These are phyloP conservation scores for Backusella tarrabulga DNA, from an alignment of 192 early-diverging fungal genomes.

Conservation along the genomic window DNA sequence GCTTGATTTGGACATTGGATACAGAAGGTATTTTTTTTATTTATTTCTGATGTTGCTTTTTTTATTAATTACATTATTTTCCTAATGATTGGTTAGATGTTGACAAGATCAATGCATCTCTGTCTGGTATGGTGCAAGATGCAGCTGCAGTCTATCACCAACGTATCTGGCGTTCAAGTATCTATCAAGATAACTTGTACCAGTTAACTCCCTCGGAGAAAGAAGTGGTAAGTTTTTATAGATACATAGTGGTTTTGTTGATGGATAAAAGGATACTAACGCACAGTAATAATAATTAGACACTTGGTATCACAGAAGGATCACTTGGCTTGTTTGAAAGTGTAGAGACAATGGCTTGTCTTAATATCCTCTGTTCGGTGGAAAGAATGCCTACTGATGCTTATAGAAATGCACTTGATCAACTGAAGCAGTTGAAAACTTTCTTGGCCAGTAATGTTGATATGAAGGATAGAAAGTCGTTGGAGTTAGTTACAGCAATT, in stretches of 20 bases:
- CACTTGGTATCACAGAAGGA: constrained; percentile 38
- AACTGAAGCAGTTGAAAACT: constrained; percentile 21
- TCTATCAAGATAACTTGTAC: constrained; percentile 35
- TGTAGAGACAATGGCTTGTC: constrained; percentile 44
- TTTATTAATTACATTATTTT: neutral
- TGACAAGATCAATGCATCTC: constrained; percentile 30
- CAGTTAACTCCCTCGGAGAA: constrained; percentile 6
- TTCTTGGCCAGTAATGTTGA: constrained; percentile 7
- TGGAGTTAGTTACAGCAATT: constrained; percentile 21
- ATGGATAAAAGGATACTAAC: neutral
- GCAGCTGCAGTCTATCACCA: constrained; percentile 49
- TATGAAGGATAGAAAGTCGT: constrained; percentile 9
- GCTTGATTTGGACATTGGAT: constrained; percentile 59
- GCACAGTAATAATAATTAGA: constrained; percentile 14
- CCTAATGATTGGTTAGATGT: constrained; percentile 22
- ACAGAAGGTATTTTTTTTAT: constrained; percentile 6
- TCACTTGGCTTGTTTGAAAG: constrained; percentile 46
- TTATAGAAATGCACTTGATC: constrained; percentile 13
- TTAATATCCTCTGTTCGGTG: constrained; percentile 41
- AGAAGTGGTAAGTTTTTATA: constrained; percentile 11
- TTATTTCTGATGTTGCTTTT: neutral
- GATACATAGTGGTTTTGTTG: neutral
- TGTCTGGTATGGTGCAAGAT: constrained; percentile 52
- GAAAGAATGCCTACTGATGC: constrained; percentile 30
- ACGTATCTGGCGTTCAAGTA: constrained; percentile 48